Conservation (phyloP, 768 basidiomycete species). For the Dacryopinax spathularia region DNA sequence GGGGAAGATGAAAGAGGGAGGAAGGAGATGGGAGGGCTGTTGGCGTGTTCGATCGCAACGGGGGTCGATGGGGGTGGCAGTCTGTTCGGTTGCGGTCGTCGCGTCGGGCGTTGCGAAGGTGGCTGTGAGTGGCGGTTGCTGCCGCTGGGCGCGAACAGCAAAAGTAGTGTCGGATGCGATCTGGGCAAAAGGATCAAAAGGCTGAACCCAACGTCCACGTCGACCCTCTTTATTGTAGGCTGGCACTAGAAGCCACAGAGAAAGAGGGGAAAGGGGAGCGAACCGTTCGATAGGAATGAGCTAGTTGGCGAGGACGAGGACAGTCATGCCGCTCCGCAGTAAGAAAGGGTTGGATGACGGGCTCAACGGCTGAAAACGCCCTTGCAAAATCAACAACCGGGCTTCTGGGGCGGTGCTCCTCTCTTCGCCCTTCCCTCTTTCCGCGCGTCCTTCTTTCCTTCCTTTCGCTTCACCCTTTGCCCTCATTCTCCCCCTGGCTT, state of each 20-base stretch:
- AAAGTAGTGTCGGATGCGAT: background rate
- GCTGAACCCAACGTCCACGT: background rate
- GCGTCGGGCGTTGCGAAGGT: background rate
- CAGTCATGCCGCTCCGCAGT: background rate
- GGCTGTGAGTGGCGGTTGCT: slow-evolving; percentile 2
- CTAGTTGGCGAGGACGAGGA: background rate
- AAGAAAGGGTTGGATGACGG: background rate
- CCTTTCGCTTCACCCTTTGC: background rate
- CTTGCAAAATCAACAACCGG: background rate
- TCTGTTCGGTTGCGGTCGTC: background rate
- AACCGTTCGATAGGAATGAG: background rate
- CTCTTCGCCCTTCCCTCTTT: no score
- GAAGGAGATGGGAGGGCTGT: slow-evolving; percentile 1
- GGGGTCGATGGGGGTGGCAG: no score
- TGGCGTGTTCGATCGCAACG: background rate
- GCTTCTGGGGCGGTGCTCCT: background rate
- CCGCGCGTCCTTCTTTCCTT: background rate
- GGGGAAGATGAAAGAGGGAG: background rate
- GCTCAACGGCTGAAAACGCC: background rate
- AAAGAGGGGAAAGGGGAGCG: no score
- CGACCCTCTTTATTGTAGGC: background rate
- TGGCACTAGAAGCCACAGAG: no score
- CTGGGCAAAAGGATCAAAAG: background rate
- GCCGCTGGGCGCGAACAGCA: background rate
- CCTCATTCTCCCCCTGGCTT: background rate